These are phyloP conservation scores for Symbiotaphrina buchneri DNA, from an alignment of 495 filamentous ascomycete genomes.

Conservation along the genomic window DNA sequence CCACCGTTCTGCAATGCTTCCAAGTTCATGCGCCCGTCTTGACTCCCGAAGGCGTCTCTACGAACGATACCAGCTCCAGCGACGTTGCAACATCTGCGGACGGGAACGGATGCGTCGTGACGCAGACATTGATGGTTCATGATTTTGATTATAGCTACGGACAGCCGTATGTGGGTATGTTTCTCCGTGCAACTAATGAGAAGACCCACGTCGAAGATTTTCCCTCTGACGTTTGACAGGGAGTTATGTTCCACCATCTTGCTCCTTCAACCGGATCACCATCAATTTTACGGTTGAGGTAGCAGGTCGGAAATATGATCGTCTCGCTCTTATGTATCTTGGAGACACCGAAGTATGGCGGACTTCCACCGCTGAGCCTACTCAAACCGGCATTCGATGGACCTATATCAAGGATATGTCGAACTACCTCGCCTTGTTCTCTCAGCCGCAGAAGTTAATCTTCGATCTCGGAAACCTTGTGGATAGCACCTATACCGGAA, in stretches of 20 bases:
- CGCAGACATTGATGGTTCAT: slow-evolving; percentile 39
- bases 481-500: slow-evolving; percentile 51
- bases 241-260: slow-evolving; percentile 42
- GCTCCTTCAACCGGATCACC: slow-evolving; percentile 53
- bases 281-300: slow-evolving; percentile 70
- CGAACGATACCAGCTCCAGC: slow-evolving; percentile 17
- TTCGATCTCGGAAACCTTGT: slow-evolving; percentile 70
- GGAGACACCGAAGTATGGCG: slow-evolving; percentile 66
- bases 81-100: slow-evolving; percentile 10
- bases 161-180: slow-evolving; percentile 47
- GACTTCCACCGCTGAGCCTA: slow-evolving; percentile 76
- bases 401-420: slow-evolving; percentile 75
- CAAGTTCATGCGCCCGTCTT: slow-evolving; percentile 46
- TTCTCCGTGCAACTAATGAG: background rate
- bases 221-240: slow-evolving; percentile 16
- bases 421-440: slow-evolving; percentile 44
- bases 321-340: slow-evolving; percentile 60
- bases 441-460: slow-evolving; percentile 45
- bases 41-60: slow-evolving; percentile 12
- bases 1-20: too few species aligned
- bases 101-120: slow-evolving; percentile 19
- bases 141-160: slow-evolving; percentile 61
- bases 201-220: slow-evolving; percentile 1
- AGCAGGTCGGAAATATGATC: slow-evolving; percentile 55
- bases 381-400: slow-evolving; percentile 40